Percentiles rank a stretch among this genome's conserved stretches.
Evolutionary conservation across 2,329 filamentous ascomycete genomes (phyloP).

Genomic region (Apiospora malaysiana): DNA sequence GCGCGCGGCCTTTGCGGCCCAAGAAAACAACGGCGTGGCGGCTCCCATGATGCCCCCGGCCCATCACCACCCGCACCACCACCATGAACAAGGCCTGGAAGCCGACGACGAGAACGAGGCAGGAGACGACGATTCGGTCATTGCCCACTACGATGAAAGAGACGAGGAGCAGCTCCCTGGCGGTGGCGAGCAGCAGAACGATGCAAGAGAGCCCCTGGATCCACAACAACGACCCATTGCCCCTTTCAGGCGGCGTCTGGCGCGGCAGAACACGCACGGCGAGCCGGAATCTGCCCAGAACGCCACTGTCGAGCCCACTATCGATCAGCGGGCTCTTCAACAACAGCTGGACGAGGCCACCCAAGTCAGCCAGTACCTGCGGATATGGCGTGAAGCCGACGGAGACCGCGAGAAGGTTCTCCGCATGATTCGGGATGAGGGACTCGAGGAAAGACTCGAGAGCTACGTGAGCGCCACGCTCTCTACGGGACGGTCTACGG

Average conservation of each 20-base stretch:
- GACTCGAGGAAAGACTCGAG: conserved; percentile 61
- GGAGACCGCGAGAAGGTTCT: conserved; percentile 65
- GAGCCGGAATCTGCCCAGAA: conserved; percentile 5
- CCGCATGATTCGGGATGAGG: conserved; percentile 65
- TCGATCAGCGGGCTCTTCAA: neutral
- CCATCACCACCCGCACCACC: conserved; percentile 31
- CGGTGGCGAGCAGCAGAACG: conserved; percentile 10
- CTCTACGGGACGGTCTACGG: conserved; percentile 31
- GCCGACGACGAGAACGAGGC: conserved; percentile 19
- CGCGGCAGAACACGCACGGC: conserved; percentile 32
- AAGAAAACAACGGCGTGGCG: conserved; percentile 39
- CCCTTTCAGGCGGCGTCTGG: conserved; percentile 34
- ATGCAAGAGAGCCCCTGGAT: neutral
- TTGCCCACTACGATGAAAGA: conserved; percentile 26
- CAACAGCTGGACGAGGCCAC: conserved; percentile 5
- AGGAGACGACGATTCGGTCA: conserved; percentile 19
- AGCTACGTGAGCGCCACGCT: conserved; percentile 64
- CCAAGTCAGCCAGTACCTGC: conserved; percentile 49
- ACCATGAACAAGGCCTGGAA: conserved; percentile 21
- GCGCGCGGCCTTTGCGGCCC: conserved; percentile 66
- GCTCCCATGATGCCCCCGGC: neutral
- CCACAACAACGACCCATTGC: conserved; percentile 32
- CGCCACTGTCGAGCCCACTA: neutral
- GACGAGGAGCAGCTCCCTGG: conserved; percentile 23
- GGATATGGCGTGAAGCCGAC: conserved; percentile 64